These are phyloP conservation scores for Lactarius trivialis DNA, from an alignment of 768 basidiomycete genomes.

Conservation along the genomic window DNA sequence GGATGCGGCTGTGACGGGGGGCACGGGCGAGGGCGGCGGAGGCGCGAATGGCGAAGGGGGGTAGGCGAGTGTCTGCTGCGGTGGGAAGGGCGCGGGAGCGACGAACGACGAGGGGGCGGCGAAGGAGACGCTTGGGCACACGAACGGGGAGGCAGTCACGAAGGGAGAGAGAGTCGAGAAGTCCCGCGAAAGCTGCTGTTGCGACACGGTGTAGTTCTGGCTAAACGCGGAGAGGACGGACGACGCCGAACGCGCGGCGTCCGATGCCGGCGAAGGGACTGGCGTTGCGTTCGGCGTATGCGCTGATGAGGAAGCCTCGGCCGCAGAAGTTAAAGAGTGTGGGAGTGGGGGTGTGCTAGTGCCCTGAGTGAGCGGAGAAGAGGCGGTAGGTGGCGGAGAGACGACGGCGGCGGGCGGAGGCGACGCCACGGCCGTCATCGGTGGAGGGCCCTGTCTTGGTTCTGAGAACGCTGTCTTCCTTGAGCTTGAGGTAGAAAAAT, in stretches of 20 bases:
- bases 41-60: slow-evolving; percentile 17
- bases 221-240: slow-evolving; percentile 17
- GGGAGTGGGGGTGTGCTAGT: neutral
- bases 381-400: neutral
- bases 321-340: neutral
- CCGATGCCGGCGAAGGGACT: neutral
- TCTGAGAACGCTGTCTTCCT: neutral
- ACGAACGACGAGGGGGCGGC: slow-evolving; percentile 15
- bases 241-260: neutral
- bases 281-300: neutral
- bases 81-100: neutral
- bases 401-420: neutral
- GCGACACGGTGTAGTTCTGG: neutral
- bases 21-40: neutral
- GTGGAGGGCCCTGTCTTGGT: neutral
- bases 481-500: neutral
- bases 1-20: neutral
- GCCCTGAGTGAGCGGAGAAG: neutral
- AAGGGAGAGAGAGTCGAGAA: slow-evolving; percentile 17
- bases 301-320: neutral
- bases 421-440: neutral
- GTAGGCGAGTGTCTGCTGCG: slow-evolving; percentile 10
- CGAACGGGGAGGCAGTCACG: slow-evolving; percentile 5
- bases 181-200: slow-evolving; percentile 1
- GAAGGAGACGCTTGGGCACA: slow-evolving; percentile 2